Base-by-base conservation (phyloP, 1,284 basidiomycete species). In the Quambalaria eucalypti region DNA sequence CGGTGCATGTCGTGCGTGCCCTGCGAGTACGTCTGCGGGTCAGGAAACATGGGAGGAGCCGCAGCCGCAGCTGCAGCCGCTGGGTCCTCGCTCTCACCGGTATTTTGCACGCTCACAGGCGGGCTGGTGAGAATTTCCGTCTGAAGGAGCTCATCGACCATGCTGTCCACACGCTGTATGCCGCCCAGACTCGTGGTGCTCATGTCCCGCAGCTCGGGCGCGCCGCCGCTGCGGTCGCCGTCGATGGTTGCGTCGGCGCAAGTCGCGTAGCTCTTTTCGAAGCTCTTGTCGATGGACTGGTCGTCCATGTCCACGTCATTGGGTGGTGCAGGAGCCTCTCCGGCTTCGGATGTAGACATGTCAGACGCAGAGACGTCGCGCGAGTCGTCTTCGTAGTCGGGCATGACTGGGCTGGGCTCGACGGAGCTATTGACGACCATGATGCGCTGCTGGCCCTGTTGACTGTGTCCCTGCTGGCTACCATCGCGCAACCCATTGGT, bases 91-190 rank as follows among this genome's bases (percentile, higher is more conserved):
- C 16, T 21, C 16, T 14, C 21, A 5, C 16, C 36, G 10, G 36
- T 39, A 3, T 14, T 21, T 12, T 4, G 36, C 21, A 14, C 21
- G 21, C 4, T 39, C 4, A 21, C 36, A 25, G 42, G 42, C 3
- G 62, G 62, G 26, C 55, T 68, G 59, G 48, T 55, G 38, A 72
- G 63, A 16, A 72, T 60, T n/a, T 68, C 59, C 25, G 64, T 64
- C 4, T 63, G 51, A 3, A 73, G 61, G 21, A 73, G 65, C 57
- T 71, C 63, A 40, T 73, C 70, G 40, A 73, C 65, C 57, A 73
- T 62, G 58, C 64, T 66, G 39, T 71, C 69, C 10, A 71, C 66
- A 16, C 69, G 63, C 29, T 69, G 65, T 8, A 62, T 54, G 12
- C 64, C 69, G 21, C 59, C 61, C 26, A 71, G 57, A 26, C 61